Evolutionary conservation across 306 rosid species (phyloP).

Genomic region (Pachyrhizus erosus): DNA sequence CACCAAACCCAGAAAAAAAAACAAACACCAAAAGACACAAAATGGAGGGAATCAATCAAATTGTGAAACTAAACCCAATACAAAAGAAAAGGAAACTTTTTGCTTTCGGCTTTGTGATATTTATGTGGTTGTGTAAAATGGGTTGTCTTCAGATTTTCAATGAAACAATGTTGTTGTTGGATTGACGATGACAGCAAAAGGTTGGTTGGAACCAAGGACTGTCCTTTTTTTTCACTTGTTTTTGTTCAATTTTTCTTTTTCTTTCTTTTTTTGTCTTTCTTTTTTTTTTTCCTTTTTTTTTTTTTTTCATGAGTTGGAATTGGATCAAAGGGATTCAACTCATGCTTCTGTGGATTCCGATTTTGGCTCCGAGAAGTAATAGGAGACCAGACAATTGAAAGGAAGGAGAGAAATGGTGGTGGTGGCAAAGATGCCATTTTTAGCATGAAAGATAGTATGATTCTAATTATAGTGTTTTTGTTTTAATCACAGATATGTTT

Average conservation of each 20-base stretch:
- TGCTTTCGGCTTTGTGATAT: constrained; percentile 32
- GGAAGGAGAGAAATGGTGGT: constrained; percentile 47
- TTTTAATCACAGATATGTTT: not conserved
- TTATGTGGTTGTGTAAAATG: constrained; percentile 42
- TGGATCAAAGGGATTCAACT: constrained; percentile 53
- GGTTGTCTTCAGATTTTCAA: constrained; percentile 52
- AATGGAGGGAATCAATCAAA: constrained; percentile 42
- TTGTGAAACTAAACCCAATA: constrained; percentile 30
- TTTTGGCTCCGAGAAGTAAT: constrained; percentile 69
- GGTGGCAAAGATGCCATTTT: constrained; percentile 45
- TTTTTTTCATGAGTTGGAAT: constrained; percentile 51
- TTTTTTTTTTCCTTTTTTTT: not conserved
- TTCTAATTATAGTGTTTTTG: constrained; percentile 44
- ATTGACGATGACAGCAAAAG: constrained; percentile 65
- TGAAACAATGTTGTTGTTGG: constrained; percentile 39
- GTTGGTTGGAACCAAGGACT: constrained; percentile 50
- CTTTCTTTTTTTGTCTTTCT: constrained; percentile 2
- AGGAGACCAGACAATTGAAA: constrained; percentile 65
- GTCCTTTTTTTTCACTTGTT: not conserved
- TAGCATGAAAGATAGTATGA: constrained; percentile 37
- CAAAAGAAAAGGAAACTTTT: not conserved
- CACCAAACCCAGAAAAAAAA: constrained; percentile 46
- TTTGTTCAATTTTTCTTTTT: not conserved
- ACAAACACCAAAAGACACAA: not conserved
- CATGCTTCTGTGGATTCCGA: constrained; percentile 59